Evolutionary conservation across 1,139 yeast genomes (phyloP).

Genomic region (Hyphopichia fennica): DNA sequence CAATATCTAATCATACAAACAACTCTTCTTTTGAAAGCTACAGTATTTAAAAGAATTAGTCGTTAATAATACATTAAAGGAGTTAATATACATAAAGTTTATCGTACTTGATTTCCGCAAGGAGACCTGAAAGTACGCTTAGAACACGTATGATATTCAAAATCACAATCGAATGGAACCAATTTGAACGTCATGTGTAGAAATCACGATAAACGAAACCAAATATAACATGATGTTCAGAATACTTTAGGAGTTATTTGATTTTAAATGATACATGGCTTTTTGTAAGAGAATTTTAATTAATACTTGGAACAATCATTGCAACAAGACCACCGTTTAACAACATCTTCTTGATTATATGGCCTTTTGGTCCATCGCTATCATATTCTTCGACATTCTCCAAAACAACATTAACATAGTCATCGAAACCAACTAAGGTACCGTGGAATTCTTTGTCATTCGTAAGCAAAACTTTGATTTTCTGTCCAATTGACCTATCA

Average conservation of each 20-base stretch:
- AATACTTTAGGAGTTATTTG: too few species aligned
- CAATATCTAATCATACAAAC: too few species aligned
- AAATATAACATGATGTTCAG: too few species aligned
- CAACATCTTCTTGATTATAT: constrained; percentile 63
- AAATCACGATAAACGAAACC: too few species aligned
- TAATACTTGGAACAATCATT: constrained; percentile 48
- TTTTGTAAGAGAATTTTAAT: too few species aligned
- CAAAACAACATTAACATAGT: constrained; percentile 88
- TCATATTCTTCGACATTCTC: constrained; percentile 72
- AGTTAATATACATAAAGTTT: background rate
- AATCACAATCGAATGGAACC: too few species aligned
- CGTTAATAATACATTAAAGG: constrained; percentile 4
- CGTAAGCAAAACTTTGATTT: constrained; percentile 76
- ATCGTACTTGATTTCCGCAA: background rate
- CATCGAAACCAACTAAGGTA: constrained; percentile 88
- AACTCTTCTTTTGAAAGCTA: too few species aligned
- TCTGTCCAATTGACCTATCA: constrained; percentile 82
- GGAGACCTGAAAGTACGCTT: too few species aligned
- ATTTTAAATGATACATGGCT: too few species aligned
- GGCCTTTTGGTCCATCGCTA: constrained; percentile 36
- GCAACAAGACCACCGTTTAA: constrained; percentile 88
- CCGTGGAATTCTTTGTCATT: constrained; percentile 80
- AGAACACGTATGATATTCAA: too few species aligned
- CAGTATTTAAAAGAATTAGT: too few species aligned
- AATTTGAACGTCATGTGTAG: too few species aligned